Base-by-base conservation (phyloP, 108 stramenopile genomes). In the Cyclotella cryptica region DNA sequence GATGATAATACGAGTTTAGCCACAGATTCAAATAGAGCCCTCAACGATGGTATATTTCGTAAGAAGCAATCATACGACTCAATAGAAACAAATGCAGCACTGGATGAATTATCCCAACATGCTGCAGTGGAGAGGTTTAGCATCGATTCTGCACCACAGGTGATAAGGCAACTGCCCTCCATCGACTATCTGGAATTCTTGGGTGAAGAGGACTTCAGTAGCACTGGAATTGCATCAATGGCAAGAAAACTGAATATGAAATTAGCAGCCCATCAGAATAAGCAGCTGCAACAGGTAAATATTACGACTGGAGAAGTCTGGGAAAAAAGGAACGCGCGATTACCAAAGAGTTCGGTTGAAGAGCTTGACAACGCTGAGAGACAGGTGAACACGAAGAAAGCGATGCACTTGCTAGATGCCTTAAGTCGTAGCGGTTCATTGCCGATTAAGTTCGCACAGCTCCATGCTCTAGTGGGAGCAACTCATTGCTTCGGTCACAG, bases 401-500 rank as follows among this genome's bases (percentile, higher is more conserved):
- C 83, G 18, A 72, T 87, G 40, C 79, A 84, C 18, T 69, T 87
- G 39, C 44, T 87, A 35, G 86, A 87, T 45, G 86, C 86, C 1
- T 49, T 87, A 30, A 69, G 77, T 35, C 71, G 79, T 14, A 75
- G 72, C 12, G 86, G 86, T 3, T 82, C 67, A 28, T 40, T 87
- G 14, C 79, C 71, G 5, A 40, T 87, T 17, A 69, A 49, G 22
- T 57, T 29, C 15, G 21, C 64, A 11, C 35, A 75, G 42, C 68
- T 87, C 14, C 86, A 87, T 35, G 71, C 80, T 18, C 70, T 84
- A 1, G 47, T 87, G 6, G 83, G 79, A 10, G 46, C 69, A 13
- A 80, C 83, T 18, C 86, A 87, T 61, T 66, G 66, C 47, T 86
- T 86, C 69, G 78, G 82, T 61, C 5, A 54, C 1, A 66, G 46